Evolutionary conservation across 768 basidiomycete genomes (phyloP).

Genomic region (Rossbeevera mucosa): DNA sequence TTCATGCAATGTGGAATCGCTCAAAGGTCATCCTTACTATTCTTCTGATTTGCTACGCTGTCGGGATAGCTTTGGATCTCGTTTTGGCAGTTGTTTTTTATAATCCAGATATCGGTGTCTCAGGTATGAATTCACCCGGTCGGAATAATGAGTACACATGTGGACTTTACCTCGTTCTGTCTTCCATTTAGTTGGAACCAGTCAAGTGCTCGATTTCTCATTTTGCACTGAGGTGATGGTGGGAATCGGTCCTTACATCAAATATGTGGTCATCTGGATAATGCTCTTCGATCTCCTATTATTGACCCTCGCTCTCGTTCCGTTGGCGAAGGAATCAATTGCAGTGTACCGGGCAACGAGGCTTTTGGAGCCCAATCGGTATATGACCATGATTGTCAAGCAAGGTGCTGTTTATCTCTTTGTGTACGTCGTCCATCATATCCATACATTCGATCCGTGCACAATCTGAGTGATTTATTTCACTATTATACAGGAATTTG

Average conservation of each 20-base stretch:
- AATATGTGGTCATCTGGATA: not conserved
- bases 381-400: not conserved
- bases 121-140: no score
- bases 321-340: not conserved
- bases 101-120: no score
- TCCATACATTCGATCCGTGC: no score
- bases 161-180: no score
- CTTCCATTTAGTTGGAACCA: no score
- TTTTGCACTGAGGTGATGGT: rapidly evolving
- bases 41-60: no score
- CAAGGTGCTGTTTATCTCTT: not conserved
- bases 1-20: no score
- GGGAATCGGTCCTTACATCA: not conserved
- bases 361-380: not conserved
- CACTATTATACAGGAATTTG: not conserved
- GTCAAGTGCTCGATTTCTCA: not conserved
- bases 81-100: no score
- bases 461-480: not conserved
- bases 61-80: no score
- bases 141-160: no score
- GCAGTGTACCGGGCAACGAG: not conserved
- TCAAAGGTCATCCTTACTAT: no score
- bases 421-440: not conserved
- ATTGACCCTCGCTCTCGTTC: not conserved
- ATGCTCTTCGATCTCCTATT: not conserved